Conservation (phyloP, 176 grass and related monocot genomes). For the barley (Hordeum vulgare) region DNA sequence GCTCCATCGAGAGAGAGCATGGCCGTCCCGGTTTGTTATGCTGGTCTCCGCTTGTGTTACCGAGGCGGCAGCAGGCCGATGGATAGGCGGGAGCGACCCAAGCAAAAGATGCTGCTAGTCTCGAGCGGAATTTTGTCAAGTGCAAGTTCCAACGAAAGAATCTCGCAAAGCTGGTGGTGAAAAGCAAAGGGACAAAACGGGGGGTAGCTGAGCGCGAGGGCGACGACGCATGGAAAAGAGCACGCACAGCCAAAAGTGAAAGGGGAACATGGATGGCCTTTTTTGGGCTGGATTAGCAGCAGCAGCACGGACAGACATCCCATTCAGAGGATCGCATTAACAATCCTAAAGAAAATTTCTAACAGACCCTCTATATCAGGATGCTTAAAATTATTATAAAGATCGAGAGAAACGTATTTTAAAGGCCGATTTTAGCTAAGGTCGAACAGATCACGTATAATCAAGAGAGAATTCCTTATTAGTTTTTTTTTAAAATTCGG, state of each 20-base stretch:
- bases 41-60: too few relatives aligned
- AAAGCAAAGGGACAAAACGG: conserved; percentile 39
- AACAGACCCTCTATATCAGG: too few relatives aligned
- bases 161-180: conserved; percentile 30
- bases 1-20: too few relatives aligned
- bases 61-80: not conserved
- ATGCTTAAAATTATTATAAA: too few relatives aligned
- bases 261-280: not conserved
- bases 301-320: not conserved
- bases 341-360: too few relatives aligned
- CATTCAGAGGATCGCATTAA: conserved; percentile 24
- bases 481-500: too few relatives aligned
- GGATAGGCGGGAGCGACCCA: conserved; percentile 17
- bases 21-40: too few relatives aligned
- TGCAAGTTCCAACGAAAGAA: conserved; percentile 50
- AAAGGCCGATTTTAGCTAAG: too few relatives aligned
- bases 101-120: not conserved
- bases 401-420: too few relatives aligned
- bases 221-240: conserved; percentile 26
- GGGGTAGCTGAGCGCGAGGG: conserved; percentile 11
- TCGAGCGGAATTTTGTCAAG: conserved; percentile 10
- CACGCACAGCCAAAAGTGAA: conserved; percentile 23
- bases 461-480: too few relatives aligned
- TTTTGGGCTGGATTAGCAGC: too few relatives aligned
- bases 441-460: too few relatives aligned